These are phyloP conservation scores for Phytophthora pinifolia DNA, from an alignment of 352 stramenopile species.

Conservation along the genomic window DNA sequence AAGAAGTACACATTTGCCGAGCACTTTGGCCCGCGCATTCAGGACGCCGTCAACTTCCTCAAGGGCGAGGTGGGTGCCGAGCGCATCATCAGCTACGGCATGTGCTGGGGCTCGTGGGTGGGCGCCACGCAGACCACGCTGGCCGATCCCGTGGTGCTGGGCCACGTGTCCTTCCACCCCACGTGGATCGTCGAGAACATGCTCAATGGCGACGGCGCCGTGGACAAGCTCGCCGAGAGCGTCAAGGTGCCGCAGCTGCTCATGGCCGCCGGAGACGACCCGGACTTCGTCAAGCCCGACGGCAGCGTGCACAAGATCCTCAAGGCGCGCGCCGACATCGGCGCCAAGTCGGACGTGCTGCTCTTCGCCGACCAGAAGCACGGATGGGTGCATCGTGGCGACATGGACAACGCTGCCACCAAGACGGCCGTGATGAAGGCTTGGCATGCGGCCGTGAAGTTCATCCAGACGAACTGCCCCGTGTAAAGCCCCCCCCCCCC, in stretches of 20 bases:
- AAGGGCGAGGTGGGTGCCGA: conserved; percentile 60
- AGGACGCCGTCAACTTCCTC: conserved; percentile 74
- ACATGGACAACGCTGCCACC: conserved; percentile 65
- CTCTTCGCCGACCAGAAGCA: conserved; percentile 75
- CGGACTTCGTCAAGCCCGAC: conserved; percentile 61
- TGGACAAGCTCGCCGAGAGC: conserved; percentile 66
- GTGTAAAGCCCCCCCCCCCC: conserved; percentile 21
- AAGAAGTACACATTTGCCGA: conserved; percentile 66
- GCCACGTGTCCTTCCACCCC: conserved; percentile 84
- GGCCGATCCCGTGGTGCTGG: conserved; percentile 44
- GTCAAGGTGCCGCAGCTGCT: conserved; percentile 80
- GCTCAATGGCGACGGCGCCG: conserved; percentile 63
- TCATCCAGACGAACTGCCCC: conserved; percentile 57
- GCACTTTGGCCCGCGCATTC: conserved; percentile 54
- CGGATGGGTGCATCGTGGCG: conserved; percentile 83
- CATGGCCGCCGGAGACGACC: conserved; percentile 67
- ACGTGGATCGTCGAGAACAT: conserved; percentile 80
- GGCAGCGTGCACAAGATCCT: conserved; percentile 80
- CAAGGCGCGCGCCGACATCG: conserved; percentile 49
- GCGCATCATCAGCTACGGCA: conserved; percentile 73
- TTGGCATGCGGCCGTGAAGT: conserved; percentile 60
- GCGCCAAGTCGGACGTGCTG: conserved; percentile 54
- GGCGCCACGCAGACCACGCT: conserved; percentile 52
- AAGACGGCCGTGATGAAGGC: conserved; percentile 67
- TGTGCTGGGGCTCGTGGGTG: conserved; percentile 85